A percentile compares a stretch with the other conserved stretches of the same genome.
Evolutionary conservation across 176 grass and related monocot genomes (phyloP).

Genomic region (Triticum turgidum): DNA sequence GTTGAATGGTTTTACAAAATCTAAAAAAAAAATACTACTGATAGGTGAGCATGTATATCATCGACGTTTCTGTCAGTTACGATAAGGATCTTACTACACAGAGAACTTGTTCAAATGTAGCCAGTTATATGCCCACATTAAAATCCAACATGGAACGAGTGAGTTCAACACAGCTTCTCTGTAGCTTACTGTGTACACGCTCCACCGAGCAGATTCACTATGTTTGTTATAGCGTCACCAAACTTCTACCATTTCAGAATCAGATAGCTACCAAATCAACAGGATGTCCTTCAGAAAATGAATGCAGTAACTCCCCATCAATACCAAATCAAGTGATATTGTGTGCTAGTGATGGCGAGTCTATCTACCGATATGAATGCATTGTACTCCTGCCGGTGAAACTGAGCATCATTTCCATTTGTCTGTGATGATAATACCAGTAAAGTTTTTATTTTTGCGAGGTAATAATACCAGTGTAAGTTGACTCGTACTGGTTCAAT

Average conservation of each 20-base stretch:
- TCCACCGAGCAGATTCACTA: background rate
- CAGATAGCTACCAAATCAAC: background rate
- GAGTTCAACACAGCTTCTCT: background rate
- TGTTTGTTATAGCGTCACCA: background rate
- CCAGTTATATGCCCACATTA: background rate
- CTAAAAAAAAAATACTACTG: background rate
- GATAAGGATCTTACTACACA: background rate
- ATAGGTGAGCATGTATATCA: background rate
- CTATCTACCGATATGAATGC: slow-evolving; percentile 27
- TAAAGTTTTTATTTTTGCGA: background rate
- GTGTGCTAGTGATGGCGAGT: background rate
- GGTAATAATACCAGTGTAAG: background rate
- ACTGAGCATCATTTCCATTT: background rate
- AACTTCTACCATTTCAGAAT: slow-evolving; percentile 2
- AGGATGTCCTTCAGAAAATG: background rate
- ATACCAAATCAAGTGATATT: slow-evolving; percentile 25
- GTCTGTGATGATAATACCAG: slow-evolving; percentile 10
- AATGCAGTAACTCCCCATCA: slow-evolving; percentile 23
- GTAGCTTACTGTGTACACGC: background rate
- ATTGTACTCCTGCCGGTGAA: background rate
- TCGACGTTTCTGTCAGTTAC: background rate
- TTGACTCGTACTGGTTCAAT: background rate
- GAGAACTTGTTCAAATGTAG: background rate
- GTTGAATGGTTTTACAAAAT: background rate
- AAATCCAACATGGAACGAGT: background rate